Percentiles rank a stretch among this genome's conserved stretches.
Conservation (phyloP, 2,329 filamentous ascomycete species). For the Xylariaceae sp. region DNA sequence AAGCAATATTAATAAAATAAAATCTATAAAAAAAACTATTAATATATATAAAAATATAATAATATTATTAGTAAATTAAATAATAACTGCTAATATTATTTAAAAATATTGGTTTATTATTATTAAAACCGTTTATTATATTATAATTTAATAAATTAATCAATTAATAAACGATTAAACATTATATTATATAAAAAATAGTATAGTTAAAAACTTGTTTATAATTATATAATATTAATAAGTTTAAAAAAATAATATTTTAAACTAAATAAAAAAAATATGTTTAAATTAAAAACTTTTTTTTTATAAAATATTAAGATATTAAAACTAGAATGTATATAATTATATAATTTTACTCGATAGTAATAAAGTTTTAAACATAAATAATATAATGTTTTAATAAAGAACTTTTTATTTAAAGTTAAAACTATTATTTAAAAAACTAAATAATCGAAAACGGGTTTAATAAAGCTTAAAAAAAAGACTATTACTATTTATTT, state of each 20-base stretch:
- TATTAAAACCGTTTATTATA: background rate
- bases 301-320: constrained; percentile 5
- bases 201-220: background rate
- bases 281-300: background rate
- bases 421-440: background rate
- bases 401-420: constrained; percentile 2
- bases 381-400: constrained; percentile 7
- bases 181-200: background rate
- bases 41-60: background rate
- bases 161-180: background rate
- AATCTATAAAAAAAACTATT: background rate
- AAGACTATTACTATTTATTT: background rate
- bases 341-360: constrained; percentile 8
- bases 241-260: background rate
- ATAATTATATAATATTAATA: background rate
- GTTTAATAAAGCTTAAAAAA: background rate
- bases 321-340: constrained; percentile 3
- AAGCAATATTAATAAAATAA: background rate
- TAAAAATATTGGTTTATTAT: background rate
- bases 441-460: constrained; percentile 3
- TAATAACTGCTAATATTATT: background rate
- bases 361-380: constrained; percentile 2
- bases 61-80: background rate
- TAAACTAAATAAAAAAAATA: background rate
- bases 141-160: background rate